These are phyloP conservation scores for Pulveroboletus sp. DNA, from an alignment of 768 basidiomycete species.

Conservation along the genomic window DNA sequence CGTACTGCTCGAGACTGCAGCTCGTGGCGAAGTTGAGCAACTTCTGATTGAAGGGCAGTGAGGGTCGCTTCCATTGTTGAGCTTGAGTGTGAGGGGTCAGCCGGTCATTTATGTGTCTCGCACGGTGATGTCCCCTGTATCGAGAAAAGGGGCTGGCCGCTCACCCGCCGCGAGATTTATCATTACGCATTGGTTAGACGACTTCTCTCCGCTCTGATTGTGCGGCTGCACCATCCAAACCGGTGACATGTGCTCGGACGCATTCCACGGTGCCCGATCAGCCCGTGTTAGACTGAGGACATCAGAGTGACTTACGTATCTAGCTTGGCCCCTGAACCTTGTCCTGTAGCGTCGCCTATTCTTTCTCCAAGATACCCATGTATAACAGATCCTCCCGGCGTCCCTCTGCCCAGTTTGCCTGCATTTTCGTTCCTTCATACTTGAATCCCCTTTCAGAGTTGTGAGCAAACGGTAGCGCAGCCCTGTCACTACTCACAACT, in stretches of 20 bases:
- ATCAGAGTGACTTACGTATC: too few relatives aligned
- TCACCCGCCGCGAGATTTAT: too few relatives aligned
- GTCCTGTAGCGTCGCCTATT: slow-evolving; percentile 3
- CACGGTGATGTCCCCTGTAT: too few relatives aligned
- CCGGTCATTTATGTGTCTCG: not conserved
- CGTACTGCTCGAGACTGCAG: slow-evolving; percentile 37
- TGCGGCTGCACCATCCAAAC: too few relatives aligned
- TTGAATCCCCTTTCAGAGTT: slow-evolving; percentile 27
- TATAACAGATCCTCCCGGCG: slow-evolving; percentile 30
- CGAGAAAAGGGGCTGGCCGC: too few relatives aligned
- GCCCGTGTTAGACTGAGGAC: too few relatives aligned
- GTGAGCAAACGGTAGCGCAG: not conserved
- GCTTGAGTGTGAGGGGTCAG: not conserved
- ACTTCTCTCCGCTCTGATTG: too few relatives aligned
- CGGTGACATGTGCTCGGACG: too few relatives aligned
- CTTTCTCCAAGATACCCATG: slow-evolving; percentile 22
- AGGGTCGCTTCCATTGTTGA: slow-evolving; percentile 14
- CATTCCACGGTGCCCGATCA: too few relatives aligned
- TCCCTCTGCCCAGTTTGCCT: slow-evolving; percentile 25
- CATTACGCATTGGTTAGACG: too few relatives aligned
- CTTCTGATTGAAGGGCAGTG: slow-evolving; percentile 38
- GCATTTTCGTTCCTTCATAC: slow-evolving; percentile 30
- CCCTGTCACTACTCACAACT: slow-evolving; percentile 21
- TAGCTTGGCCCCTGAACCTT: not conserved
- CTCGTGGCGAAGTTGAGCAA: slow-evolving; percentile 44